phyloP scores from a whole-genome alignment of 176 grass and related monocot genomes.

The Cenchrus purpureus region DNA sequence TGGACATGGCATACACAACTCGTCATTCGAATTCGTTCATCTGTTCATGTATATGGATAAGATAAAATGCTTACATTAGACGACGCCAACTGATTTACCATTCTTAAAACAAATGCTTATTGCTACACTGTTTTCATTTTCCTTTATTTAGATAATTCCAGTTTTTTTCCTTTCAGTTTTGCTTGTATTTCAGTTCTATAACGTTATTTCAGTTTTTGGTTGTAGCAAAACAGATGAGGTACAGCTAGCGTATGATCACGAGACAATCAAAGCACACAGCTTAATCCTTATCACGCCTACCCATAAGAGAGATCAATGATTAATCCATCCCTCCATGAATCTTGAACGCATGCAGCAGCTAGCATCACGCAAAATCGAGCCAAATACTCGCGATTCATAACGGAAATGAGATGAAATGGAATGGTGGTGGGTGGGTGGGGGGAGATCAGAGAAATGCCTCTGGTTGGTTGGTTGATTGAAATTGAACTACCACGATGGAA shows the following conservation, averaged over 20 bases:
- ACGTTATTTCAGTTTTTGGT: not conserved
- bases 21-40: no score
- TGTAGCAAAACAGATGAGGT: no score
- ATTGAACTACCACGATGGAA: not conserved
- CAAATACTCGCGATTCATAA: not conserved
- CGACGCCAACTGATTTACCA: not conserved
- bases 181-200: not conserved
- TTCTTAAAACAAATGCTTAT: not conserved
- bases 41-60: no score
- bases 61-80: not conserved
- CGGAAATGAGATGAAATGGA: no score
- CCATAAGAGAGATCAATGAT: not conserved
- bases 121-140: accelerated
- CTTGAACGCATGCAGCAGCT: no score
- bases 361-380: no score
- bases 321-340: no score
- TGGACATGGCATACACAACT: no score
- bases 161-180: not conserved
- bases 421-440: no score
- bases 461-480: not conserved
- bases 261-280: no score
- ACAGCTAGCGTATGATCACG: no score
- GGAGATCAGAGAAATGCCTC: constrained; percentile 5
- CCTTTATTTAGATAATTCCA: not conserved
- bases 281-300: not conserved